Evolutionary conservation across 352 stramenopile genomes (phyloP).

Genomic region (Phytophthora nicotianae): DNA sequence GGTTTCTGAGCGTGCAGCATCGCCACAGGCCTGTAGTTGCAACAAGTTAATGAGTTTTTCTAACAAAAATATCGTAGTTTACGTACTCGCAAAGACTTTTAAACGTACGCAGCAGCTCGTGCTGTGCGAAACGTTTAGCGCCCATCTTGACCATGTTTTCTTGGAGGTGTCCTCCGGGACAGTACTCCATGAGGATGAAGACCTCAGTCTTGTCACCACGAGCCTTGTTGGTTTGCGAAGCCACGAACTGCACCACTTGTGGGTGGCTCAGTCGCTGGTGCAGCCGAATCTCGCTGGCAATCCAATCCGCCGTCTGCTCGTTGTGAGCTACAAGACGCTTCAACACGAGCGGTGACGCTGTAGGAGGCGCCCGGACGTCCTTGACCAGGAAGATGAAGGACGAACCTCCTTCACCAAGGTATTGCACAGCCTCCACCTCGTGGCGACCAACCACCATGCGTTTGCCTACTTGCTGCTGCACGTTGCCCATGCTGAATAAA

Average conservation of each 20-base stretch:
- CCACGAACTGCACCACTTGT: slow-evolving; percentile 73
- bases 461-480: slow-evolving; percentile 82
- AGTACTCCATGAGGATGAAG: slow-evolving; percentile 97
- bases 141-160: slow-evolving; percentile 93
- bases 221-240: slow-evolving; percentile 52
- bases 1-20: slow-evolving; percentile 80
- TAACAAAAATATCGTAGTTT: slow-evolving; percentile 2
- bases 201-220: slow-evolving; percentile 78
- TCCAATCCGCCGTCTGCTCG: slow-evolving; percentile 60
- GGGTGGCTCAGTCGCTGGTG: slow-evolving; percentile 72
- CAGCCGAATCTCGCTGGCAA: slow-evolving; percentile 76
- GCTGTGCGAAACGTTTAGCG: slow-evolving; percentile 63
- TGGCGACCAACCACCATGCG: slow-evolving; percentile 63
- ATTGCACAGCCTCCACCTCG: slow-evolving; percentile 75
- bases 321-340: slow-evolving; percentile 79
- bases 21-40: slow-evolving; percentile 53
- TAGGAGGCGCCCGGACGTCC: slow-evolving; percentile 43
- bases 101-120: slow-evolving; percentile 74
- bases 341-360: slow-evolving; percentile 54
- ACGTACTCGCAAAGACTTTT: slow-evolving; percentile 77
- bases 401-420: slow-evolving; percentile 75
- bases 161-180: slow-evolving; percentile 92
- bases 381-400: slow-evolving; percentile 88
- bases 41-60: slow-evolving; percentile 1
- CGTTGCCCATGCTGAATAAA: slow-evolving; percentile 59